phyloP scores from a whole-genome alignment of 257 asterid genomes.

The Primulina tabacum region DNA sequence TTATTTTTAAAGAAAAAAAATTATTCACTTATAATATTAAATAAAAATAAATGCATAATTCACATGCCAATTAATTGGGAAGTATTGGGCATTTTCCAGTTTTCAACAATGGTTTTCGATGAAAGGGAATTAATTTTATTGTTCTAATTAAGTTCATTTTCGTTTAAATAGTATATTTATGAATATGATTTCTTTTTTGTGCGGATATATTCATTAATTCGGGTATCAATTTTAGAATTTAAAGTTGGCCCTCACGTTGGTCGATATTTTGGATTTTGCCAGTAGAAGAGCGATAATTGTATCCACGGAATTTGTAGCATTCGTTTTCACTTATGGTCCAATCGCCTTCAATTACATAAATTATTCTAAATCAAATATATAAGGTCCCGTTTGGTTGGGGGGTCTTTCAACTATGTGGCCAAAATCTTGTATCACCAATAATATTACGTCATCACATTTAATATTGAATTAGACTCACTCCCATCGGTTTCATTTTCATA shows the following conservation, averaged over 20 bases:
- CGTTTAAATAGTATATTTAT: no score
- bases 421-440: background rate
- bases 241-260: background rate
- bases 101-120: background rate
- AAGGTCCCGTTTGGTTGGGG: background rate
- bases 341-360: background rate
- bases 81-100: background rate
- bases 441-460: background rate
- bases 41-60: background rate
- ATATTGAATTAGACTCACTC: no score
- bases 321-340: background rate
- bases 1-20: background rate
- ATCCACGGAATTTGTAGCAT: background rate
- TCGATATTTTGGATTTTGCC: background rate
- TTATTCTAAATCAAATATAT: no score
- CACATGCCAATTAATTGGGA: background rate
- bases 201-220: background rate
- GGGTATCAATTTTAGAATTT: background rate
- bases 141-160: background rate
- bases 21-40: no score
- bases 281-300: background rate
- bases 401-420: background rate
- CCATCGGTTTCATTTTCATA: no score
- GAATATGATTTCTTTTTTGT: no score
- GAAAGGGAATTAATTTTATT: no score